A percentile compares a stretch with the other conserved stretches of the same genome.
Conservation (phyloP, 169 alveolate genomes). For the Babesia ovata region DNA sequence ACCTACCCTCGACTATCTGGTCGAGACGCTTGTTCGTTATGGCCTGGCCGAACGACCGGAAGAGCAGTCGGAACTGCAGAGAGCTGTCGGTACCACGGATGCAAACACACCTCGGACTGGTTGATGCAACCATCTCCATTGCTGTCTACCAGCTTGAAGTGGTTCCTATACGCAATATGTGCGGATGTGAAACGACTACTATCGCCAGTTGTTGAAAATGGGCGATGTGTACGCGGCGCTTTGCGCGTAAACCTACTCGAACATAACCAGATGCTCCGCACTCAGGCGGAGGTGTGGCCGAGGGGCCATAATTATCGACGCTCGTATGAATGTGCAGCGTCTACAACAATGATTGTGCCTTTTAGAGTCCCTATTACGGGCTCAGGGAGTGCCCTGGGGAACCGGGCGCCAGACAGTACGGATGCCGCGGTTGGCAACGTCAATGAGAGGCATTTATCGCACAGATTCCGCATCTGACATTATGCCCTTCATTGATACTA, state of each 20-base stretch:
- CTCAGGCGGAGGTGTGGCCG: slow-evolving; percentile 33
- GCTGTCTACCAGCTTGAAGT: slow-evolving; percentile 62
- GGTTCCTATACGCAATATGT: slow-evolving; percentile 36
- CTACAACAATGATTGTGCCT: too few relatives aligned
- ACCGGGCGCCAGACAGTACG: not conserved
- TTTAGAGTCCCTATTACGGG: not conserved
- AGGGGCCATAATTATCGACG: not conserved
- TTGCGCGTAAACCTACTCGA: slow-evolving; percentile 13
- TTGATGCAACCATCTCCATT: slow-evolving; percentile 62
- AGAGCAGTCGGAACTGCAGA: slow-evolving; percentile 52
- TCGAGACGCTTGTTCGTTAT: slow-evolving; percentile 40
- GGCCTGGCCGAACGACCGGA: slow-evolving; percentile 65
- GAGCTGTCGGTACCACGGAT: not conserved
- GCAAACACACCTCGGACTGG: slow-evolving; percentile 45
- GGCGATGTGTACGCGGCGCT: slow-evolving; percentile 19
- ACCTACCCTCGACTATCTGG: slow-evolving; percentile 42
- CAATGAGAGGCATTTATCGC: not conserved
- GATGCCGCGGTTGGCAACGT: not conserved
- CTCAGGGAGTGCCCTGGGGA: not conserved
- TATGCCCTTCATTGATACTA: not conserved
- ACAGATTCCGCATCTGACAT: not conserved
- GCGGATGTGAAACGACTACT: not conserved
- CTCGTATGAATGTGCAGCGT: too few relatives aligned
- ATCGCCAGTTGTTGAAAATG: not conserved
- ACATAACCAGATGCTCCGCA: slow-evolving; percentile 36